Evolutionary conservation across 257 asterid species (phyloP), one percentile per base, ranked within the genome.

Genomic region (Nicotiana undulata): DNA sequence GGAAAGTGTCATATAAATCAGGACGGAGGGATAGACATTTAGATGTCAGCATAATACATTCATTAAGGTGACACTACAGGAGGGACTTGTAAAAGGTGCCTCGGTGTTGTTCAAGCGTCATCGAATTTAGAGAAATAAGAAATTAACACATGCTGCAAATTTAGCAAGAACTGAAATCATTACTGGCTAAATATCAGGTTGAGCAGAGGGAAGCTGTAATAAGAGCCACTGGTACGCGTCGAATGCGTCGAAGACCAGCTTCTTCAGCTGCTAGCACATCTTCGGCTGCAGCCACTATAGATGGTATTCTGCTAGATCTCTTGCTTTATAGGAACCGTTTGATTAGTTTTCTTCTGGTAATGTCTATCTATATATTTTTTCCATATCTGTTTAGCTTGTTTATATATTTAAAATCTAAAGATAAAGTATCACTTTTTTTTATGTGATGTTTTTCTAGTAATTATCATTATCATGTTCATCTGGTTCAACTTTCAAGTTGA

Each of bases 241-340:
- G 95, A 91, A 97, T 97, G 85, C 91, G 98, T 77, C 86, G 98
- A 85, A 81, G 94, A 78, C 87, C 91, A 3, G 93, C 90, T 83
- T 86, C 96, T 82, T 84, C 97, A 83, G 89, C 88, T 83, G 95
- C 95, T 81, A 89, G 98, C 86, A 81, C 98, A 70, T 94, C 98
- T 29, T 86, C 93, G 10, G 91, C 97, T 34, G 87, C 92, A 3
- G 93, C 91, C 16, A 77, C 87, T 63, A 87, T 79, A 52, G 95
- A 94, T 87, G 98, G 98, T 94, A 65, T 51, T 24, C 24, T 79
- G 13, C 34, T 52, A 61, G 6, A 79, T 56, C 13, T 52, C 63
- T 31, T 46, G 26, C 76, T 10, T 75, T 46, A 8, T 24, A 17
- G 32, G 26, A 63, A 44, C 77, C 22, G 2, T 46, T 20, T 46